Evolutionary conservation across 148 eudicot species (phyloP).

Genomic region (Dysphania ambrosioides): DNA sequence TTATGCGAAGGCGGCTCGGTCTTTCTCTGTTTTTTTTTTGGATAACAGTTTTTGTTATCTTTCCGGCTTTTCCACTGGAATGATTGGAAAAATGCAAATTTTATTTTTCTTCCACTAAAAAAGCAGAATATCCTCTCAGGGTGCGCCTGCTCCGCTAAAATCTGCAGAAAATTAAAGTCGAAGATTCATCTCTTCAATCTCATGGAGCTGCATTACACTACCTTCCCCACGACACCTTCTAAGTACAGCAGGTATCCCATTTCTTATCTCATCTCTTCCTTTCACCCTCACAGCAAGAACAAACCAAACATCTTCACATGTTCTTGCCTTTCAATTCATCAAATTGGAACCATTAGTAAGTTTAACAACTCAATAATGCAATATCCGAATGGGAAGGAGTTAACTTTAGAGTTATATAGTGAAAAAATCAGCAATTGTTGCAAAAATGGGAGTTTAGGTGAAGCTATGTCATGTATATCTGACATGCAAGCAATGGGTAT

Average conservation of each 20-base stretch:
- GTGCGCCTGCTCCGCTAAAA: neutral
- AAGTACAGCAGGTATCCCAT: slow-evolving; percentile 23
- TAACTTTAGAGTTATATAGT: slow-evolving; percentile 50
- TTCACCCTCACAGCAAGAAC: neutral
- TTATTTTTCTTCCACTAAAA: no score
- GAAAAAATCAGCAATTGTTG: slow-evolving; percentile 43
- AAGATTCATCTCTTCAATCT: neutral
- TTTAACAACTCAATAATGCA: slow-evolving; percentile 15
- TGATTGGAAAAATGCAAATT: no score
- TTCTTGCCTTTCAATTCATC: slow-evolving; percentile 19
- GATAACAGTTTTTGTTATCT: no score
- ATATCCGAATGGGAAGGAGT: slow-evolving; percentile 43
- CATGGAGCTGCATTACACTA: slow-evolving; percentile 18
- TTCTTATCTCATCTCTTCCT: slow-evolving; percentile 19
- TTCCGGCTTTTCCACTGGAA: no score
- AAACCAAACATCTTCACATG: slow-evolving; percentile 2
- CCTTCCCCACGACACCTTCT: slow-evolving; percentile 13
- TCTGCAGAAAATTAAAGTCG: neutral
- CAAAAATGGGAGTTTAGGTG: slow-evolving; percentile 41
- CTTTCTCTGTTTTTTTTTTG: no score
- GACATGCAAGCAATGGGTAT: slow-evolving; percentile 74
- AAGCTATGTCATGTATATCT: slow-evolving; percentile 59
- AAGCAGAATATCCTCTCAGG: neutral
- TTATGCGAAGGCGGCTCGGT: no score
- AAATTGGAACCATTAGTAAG: slow-evolving; percentile 1